Base-by-base conservation (phyloP, 2,329 filamentous ascomycete species). In the Fusarium zealandicum region DNA sequence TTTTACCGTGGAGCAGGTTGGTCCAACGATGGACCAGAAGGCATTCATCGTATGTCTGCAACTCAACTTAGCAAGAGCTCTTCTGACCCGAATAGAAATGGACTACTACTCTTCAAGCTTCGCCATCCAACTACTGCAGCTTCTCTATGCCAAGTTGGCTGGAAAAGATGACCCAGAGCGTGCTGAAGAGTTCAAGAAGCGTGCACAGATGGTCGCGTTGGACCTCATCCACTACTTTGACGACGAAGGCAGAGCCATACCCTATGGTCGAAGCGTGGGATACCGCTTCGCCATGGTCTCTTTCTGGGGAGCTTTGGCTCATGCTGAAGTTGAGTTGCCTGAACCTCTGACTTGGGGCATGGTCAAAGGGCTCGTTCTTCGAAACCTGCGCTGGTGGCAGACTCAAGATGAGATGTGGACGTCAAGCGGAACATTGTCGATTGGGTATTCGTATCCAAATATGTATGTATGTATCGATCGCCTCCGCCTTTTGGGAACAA, bases 231-330 rank as follows among this genome's bases (percentile, higher is more conserved):
- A 92, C 73, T 93, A 92, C 72, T 92, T 90, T 57, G 89, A 91
- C 65, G 80, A 85, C 8, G 81, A 90, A 69, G 90, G 86, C 5
- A 80, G 88, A 18, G 82, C 88, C 2, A 89, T 92, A 44, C 90
- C 90, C 0, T 93, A 92, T 62, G 90, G 90, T 4, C 83, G 90
- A 40, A 90, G 87, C 45, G 82, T 93, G 42, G 90, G 88, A 6
- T 93, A 93, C 70, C 84, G 90, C n/a, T 93, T 92, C 71, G 90
- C 89, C 41, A 92, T 92, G 86, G 86, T 88, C n/a, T 89, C 86
- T 1, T 93, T 93, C 75, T 93, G 90, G 90, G 87, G 88, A 11
- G 87, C 89, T 0, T 74, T 92, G 22, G 90, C 88, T 1, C 92
- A 91, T 65, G 89, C 89, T 4, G 86, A 86, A 61, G 86, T 92